These are phyloP conservation scores for Saccharomyces kudriavzevii DNA, from an alignment of 805 yeast genomes.

Conservation along the genomic window DNA sequence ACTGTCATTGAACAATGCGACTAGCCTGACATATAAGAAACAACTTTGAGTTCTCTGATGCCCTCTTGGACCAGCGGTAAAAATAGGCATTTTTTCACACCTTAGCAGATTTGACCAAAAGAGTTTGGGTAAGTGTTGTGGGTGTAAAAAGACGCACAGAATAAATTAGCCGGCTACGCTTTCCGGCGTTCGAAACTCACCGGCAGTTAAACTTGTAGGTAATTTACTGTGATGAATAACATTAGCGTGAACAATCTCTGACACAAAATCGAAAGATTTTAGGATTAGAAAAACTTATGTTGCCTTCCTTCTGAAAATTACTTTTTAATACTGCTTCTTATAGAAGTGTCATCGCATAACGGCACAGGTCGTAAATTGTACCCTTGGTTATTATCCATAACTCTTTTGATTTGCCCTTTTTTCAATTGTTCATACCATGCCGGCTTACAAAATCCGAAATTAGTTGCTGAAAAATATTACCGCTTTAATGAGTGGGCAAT, in stretches of 20 bases:
- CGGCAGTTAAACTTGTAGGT: neutral
- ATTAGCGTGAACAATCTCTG: conserved; percentile 36
- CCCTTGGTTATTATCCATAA: neutral
- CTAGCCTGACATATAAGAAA: neutral
- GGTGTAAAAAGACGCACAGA: neutral
- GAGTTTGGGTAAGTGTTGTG: neutral
- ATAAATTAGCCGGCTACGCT: neutral
- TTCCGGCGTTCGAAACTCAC: neutral
- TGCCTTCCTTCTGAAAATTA: conserved; percentile 34
- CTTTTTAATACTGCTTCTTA: conserved; percentile 2
- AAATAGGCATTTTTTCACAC: neutral
- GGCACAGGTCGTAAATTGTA: neutral
- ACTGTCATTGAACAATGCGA: too few species aligned
- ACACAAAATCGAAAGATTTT: conserved; percentile 20
- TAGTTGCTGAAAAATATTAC: neutral
- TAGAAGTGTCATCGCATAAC: neutral
- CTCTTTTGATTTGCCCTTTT: neutral
- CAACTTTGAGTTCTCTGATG: conserved; percentile 1
- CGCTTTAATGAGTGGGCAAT: neutral
- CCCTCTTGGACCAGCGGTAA: conserved; percentile 8
- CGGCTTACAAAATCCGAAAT: neutral
- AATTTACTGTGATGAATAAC: conserved; percentile 30
- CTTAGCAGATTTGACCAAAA: neutral
- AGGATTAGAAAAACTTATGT: conserved; percentile 33
- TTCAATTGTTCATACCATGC: neutral